Base-by-base conservation (phyloP, 306 rosid species). In the Astragalus membranaceus region DNA sequence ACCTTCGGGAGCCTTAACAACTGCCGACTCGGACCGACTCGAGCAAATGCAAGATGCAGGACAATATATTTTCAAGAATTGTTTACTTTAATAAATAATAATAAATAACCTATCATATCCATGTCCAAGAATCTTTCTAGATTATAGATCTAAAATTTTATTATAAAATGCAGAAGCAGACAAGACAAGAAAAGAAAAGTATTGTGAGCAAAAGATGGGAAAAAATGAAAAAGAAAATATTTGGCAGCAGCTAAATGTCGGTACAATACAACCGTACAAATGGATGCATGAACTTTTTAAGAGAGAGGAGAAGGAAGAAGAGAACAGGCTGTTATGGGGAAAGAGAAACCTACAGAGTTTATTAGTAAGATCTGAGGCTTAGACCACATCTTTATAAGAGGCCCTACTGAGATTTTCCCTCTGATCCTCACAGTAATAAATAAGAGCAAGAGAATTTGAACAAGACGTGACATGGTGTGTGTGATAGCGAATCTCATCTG, bases 231-330 rank as follows among this genome's bases (percentile, higher is more conserved):
- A 63, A 67, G 58, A 67, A 71, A 41, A 71, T 6, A 60, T 58
- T 71, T 76, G 81, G 56, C 48, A 1, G 73, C n/a, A 74, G 72
- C 15, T 73, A 56, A 78, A 49, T 78, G 82, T 82, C 78, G 79
- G 85, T 78, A 74, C 82, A 36, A 43, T 74, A 74, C 82, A 36
- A 43, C 75, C 82, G 82, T 78, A 82, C 80, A 77, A 64, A 12
- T 74, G 63, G 56, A 63, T 69, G 80, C 10, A 73, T 44, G 69
- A 59, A 14, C 33, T 47, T 48, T 69, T 35, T 10, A 6, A 10
- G 53, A 55, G 41, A 48, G 5, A 16, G n/a, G 49, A 4, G 52
- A 26, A 3, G 2, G 30, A 48, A 75, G 36, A 55, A 70, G 26
- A 78, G 2, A 50, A 66, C 75, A 78, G 78, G 53, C 82, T 72